These are phyloP conservation scores for Barnettozyma sucrosica DNA, from an alignment of 805 yeast genomes.

Conservation along the genomic window DNA sequence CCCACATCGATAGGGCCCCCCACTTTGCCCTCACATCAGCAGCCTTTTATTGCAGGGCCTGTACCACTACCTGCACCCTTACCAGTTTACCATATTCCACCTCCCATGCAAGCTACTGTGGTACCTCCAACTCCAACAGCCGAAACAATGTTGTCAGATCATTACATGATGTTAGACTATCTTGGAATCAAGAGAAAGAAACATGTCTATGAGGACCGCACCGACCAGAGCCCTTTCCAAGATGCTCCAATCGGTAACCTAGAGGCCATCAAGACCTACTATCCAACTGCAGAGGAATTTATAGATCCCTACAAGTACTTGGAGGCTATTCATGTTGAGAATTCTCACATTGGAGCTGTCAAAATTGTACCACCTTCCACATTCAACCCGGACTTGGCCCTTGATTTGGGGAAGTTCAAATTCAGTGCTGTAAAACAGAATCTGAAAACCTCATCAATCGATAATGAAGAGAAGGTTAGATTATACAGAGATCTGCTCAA, in stretches of 20 bases:
- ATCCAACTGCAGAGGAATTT: slow-evolving; percentile 44
- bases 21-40: not conserved
- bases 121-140: not conserved
- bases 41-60: not conserved
- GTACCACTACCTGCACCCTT: not conserved
- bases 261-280: slow-evolving; percentile 2
- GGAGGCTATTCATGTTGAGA: slow-evolving; percentile 34
- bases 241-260: not conserved
- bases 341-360: slow-evolving; percentile 61
- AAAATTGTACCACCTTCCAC: slow-evolving; percentile 52
- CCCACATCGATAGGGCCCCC: not conserved
- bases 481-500: slow-evolving; percentile 43
- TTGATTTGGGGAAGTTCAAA: slow-evolving; percentile 44
- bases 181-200: slow-evolving; percentile 2
- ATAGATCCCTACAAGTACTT: slow-evolving; percentile 52
- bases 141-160: not conserved
- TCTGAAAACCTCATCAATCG: slow-evolving; percentile 36
- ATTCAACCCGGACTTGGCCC: slow-evolving; percentile 30
- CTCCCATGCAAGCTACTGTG: not conserved
- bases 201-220: not conserved
- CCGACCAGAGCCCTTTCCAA: not conserved
- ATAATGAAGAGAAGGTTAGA: slow-evolving; percentile 36
- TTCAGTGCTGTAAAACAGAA: slow-evolving; percentile 46
- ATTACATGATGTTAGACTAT: slow-evolving; percentile 1
- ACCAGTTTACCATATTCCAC: not conserved